A percentile compares a stretch with the other conserved stretches of the same genome.
Conservation (phyloP, 129 eudicot genomes). For the Smallanthus sonchifolius region DNA sequence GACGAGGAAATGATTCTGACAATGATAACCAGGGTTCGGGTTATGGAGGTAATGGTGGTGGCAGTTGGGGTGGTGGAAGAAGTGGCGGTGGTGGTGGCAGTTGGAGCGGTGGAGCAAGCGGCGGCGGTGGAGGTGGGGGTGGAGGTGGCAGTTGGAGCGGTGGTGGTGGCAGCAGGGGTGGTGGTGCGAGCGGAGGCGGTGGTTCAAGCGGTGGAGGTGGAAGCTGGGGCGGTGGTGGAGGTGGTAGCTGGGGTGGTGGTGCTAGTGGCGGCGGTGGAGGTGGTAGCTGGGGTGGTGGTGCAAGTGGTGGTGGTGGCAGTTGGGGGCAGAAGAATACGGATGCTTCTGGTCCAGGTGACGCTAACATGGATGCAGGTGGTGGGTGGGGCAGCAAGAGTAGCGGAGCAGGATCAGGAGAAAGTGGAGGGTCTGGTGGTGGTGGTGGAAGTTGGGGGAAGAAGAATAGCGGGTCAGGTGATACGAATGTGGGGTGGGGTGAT, state of each 20-base stretch:
- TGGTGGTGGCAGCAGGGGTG: not conserved
- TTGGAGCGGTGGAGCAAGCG: slow-evolving; percentile 15
- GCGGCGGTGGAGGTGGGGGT: slow-evolving; percentile 13
- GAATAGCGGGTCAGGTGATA: slow-evolving; percentile 13
- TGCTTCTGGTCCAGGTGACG: not conserved
- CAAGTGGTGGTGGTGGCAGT: not conserved
- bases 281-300: too few relatives aligned
- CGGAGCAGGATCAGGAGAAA: not conserved
- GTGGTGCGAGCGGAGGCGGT: slow-evolving; percentile 26
- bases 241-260: slow-evolving; percentile 22
- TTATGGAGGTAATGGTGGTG: slow-evolving; percentile 34
- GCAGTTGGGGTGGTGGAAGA: not conserved
- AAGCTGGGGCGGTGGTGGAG: slow-evolving; percentile 21
- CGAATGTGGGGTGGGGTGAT: not conserved
- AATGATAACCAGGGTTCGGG: slow-evolving; percentile 44
- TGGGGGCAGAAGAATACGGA: slow-evolving; percentile 15
- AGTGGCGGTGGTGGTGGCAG: slow-evolving; percentile 10
- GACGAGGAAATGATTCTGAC: slow-evolving; percentile 31
- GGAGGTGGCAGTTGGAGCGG: not conserved
- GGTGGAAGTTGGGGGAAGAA: slow-evolving; percentile 28
- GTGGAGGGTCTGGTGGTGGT: slow-evolving; percentile 1
- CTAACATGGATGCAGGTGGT: slow-evolving; percentile 15
- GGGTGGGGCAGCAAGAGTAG: slow-evolving; percentile 43
- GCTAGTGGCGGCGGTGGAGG: slow-evolving; percentile 22
- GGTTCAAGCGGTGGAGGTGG: slow-evolving; percentile 19